A percentile compares a stretch with the other conserved stretches of the same genome.
Evolutionary conservation across 768 basidiomycete genomes (phyloP).

Genomic region (Postia placenta): DNA sequence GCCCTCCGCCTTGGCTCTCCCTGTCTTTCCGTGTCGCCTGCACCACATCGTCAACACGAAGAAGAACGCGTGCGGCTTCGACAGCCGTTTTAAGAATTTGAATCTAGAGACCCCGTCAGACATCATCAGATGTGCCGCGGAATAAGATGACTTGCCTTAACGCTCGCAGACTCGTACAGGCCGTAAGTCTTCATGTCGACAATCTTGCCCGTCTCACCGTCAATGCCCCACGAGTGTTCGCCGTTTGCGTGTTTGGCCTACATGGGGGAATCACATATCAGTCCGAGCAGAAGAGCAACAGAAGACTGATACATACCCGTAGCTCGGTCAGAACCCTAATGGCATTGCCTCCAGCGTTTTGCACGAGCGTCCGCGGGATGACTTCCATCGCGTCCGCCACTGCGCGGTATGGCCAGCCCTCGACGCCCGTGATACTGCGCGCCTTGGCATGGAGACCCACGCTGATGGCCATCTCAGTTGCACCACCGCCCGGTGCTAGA

Average conservation of each 20-base stretch:
- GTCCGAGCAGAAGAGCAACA: background rate
- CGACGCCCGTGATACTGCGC: slow-evolving; percentile 76
- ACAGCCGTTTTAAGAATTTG: slow-evolving; percentile 97
- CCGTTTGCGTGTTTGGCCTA: slow-evolving; percentile 95
- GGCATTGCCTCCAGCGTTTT: slow-evolving; percentile 93
- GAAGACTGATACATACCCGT: slow-evolving; percentile 46
- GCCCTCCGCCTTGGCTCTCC: slow-evolving; percentile 43
- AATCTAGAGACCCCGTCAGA: slow-evolving; percentile 41
- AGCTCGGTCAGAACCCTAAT: slow-evolving; percentile 91
- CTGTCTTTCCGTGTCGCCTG: slow-evolving; percentile 77
- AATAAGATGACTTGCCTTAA: slow-evolving; percentile 42
- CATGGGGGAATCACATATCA: background rate
- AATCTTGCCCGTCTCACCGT: slow-evolving; percentile 94
- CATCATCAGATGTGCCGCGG: background rate
- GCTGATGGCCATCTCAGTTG: slow-evolving; percentile 96
- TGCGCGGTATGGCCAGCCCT: slow-evolving; percentile 86
- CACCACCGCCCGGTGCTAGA: slow-evolving; percentile 94
- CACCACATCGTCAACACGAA: slow-evolving; percentile 92
- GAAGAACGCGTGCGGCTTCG: slow-evolving; percentile 88
- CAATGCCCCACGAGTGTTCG: slow-evolving; percentile 87
- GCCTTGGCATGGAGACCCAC: slow-evolving; percentile 82
- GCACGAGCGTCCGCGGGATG: slow-evolving; percentile 89
- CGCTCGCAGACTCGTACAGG: slow-evolving; percentile 91
- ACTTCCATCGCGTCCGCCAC: slow-evolving; percentile 97
- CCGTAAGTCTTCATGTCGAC: slow-evolving; percentile 95